Evolutionary conservation across 2,329 filamentous ascomycete genomes (phyloP).

Genomic region (Ophiostoma sp.): DNA sequence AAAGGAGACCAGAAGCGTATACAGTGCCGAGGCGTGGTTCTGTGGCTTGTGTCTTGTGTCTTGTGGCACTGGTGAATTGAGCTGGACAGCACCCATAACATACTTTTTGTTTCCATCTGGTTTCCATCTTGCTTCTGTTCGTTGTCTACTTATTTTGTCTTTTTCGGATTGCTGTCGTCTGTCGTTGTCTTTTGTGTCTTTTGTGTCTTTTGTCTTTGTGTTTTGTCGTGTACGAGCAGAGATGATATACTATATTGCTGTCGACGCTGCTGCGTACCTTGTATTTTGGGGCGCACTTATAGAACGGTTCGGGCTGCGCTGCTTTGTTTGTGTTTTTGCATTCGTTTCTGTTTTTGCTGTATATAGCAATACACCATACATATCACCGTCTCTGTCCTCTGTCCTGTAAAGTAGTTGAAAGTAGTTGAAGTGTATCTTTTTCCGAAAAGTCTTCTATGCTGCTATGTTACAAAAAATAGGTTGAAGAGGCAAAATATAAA

Average conservation of each 20-base stretch:
- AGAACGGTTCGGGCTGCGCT: neutral
- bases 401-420: neutral
- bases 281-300: constrained; percentile 13
- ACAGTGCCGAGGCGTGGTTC: too few species aligned
- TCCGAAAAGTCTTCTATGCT: constrained; percentile 18
- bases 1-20: too few species aligned
- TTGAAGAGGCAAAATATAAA: neutral
- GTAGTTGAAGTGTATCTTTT: constrained; percentile 10
- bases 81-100: neutral
- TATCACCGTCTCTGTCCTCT: neutral
- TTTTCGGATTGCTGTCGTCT: too few species aligned
- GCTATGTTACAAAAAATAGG: constrained; percentile 22
- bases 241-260: neutral
- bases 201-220: neutral
- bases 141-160: constrained; percentile 15
- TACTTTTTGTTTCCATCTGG: neutral
- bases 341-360: neutral
- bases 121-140: neutral
- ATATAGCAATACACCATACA: constrained; percentile 4
- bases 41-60: too few species aligned
- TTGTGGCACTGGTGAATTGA: neutral
- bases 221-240: neutral
- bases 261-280: neutral
- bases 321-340: neutral
- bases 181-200: neutral